Base-by-base conservation (phyloP, 192 early-diverging fungal species). In the Rhizophagus sp. region DNA sequence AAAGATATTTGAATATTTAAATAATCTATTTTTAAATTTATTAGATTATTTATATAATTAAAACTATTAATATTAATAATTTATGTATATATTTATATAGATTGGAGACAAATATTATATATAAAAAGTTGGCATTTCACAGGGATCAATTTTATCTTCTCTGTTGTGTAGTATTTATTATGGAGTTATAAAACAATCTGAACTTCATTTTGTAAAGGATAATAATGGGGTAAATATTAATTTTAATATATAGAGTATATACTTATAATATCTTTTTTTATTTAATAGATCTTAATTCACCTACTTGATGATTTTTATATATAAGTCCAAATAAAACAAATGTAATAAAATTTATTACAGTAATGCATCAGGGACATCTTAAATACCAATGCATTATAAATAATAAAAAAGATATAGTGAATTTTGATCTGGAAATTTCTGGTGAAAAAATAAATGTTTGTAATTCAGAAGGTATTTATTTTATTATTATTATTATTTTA, bases 301-400 rank as follows among this genome's bases (percentile, higher is more conserved):
- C 47, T n/a, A 7, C 24, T 74, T 30, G 73, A 74, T 27, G 73
- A 74, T 74, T 74, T 27, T 39, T 74, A 15, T 74, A 57, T 39
- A 52, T 74, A 57, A 74, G 73, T 27, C 30, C 27, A 24, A 34
- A 61, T 24, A 61, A 74, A 4, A 30, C 22, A 25, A 57, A 74
- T n/a, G 73, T 61, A 22, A 25, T 22, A 30, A 49, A 52, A 74
- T 74, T 74, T 74, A 57, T 74, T 27, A 74, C 49, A 3, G 50
- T 33, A 22, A 74, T 74, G 73, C 30, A 57, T 57, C 25, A 34
- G 47, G 73, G 73, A 2, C 50, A 61, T 33, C 52, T 50, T 27
- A 7, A 74, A 57, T 74, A 74, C 33, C 9, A 27, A 22, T 74
- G 73, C 25, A 22, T 74, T 49, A 13, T 74, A 15, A 74, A 74